These are phyloP conservation scores for Ulvella scutata DNA, from an alignment of 139 green algal species.

Conservation along the genomic window DNA sequence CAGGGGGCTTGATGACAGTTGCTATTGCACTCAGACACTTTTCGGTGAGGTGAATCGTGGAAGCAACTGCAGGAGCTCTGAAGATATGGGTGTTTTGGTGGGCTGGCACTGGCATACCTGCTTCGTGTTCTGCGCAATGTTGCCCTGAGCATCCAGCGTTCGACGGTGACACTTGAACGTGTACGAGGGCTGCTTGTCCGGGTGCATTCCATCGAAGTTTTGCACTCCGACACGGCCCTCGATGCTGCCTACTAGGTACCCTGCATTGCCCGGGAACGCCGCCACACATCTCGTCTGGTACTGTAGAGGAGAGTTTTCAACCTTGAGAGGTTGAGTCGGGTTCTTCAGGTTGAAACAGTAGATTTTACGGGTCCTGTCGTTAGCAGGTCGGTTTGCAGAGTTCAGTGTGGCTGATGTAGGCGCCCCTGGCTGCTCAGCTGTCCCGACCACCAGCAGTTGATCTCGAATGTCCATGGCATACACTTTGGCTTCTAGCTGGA, in stretches of 20 bases:
- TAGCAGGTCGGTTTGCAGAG: not conserved
- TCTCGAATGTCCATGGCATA: not conserved
- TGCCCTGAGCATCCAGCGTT: not conserved
- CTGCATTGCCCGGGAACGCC: not conserved
- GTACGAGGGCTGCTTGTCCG: not conserved
- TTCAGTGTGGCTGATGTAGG: not conserved
- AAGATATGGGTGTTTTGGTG: not conserved
- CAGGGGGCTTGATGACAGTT: no score
- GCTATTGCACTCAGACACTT: no score
- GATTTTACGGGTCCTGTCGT: not conserved
- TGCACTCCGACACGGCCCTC: not conserved
- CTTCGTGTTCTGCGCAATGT: not conserved
- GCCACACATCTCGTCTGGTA: not conserved
- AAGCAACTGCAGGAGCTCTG: not conserved
- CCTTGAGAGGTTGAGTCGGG: not conserved
- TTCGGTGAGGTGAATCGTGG: no score
- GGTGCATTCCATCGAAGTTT: constrained; percentile 1
- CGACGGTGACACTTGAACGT: not conserved
- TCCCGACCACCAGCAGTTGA: not conserved
- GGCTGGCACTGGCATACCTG: no score
- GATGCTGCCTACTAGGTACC: not conserved
- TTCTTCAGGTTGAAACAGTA: not conserved
- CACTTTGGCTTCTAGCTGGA: not conserved
- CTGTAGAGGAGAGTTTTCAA: not conserved
- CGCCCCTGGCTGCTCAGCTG: not conserved